Evolutionary conservation across 208 protist species (phyloP).

Genomic region (Phytomonas sp.): DNA sequence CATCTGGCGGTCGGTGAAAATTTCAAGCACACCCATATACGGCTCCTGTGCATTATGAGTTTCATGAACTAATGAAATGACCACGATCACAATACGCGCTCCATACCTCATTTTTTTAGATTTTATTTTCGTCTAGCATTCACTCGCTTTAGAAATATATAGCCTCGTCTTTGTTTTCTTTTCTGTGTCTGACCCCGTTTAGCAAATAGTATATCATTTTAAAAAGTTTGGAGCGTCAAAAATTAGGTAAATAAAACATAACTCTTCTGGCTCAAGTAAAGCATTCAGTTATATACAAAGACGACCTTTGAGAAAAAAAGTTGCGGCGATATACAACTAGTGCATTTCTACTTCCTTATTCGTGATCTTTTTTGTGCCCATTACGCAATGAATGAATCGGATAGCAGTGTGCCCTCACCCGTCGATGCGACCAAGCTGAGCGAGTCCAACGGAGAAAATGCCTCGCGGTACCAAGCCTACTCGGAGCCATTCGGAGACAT

Average conservation of each 20-base stretch:
- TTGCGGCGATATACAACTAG: background rate
- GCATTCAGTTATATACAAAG: background rate
- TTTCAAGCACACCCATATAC: background rate
- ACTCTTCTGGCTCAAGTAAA: background rate
- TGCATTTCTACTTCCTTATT: background rate
- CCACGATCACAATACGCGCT: background rate
- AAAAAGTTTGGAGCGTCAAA: background rate
- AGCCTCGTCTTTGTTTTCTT: background rate
- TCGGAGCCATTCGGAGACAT: conserved; percentile 46
- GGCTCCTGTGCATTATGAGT: background rate
- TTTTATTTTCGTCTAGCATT: background rate
- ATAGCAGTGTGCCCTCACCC: background rate
- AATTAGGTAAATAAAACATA: background rate
- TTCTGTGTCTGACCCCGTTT: background rate
- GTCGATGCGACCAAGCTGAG: background rate
- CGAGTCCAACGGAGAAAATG: background rate
- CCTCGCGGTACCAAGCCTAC: background rate
- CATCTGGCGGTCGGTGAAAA: background rate
- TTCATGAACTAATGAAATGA: background rate
- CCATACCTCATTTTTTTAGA: background rate
- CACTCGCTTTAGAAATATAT: background rate
- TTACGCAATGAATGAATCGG: background rate
- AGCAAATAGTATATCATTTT: background rate
- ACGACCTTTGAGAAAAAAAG: background rate
- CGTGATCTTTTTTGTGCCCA: background rate